phyloP scores from a whole-genome alignment of 2,329 filamentous ascomycete genomes.

The Colletotrichum horii region DNA sequence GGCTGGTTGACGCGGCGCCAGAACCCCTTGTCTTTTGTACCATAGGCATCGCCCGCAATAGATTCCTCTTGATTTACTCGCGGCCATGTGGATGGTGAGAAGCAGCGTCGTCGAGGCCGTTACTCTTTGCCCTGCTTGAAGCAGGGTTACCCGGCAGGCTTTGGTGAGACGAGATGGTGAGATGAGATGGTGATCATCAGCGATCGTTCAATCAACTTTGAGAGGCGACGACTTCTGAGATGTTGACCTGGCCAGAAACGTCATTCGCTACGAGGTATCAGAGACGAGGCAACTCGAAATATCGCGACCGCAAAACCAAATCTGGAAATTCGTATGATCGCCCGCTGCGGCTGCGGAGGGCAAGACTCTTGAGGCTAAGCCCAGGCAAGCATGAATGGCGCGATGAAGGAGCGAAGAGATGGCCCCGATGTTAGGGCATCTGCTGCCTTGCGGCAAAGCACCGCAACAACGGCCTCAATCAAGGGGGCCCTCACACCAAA shows the following conservation, averaged over 20 bases:
- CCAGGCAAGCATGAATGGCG: not conserved
- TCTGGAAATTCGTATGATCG: not conserved
- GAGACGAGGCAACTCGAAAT: not conserved
- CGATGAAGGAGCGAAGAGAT: not conserved
- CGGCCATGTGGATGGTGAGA: not conserved
- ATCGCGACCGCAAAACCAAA: not conserved
- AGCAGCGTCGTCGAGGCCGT: not conserved
- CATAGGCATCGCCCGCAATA: slow-evolving; percentile 25
- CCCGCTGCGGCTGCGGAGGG: not conserved
- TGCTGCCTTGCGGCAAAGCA: not conserved
- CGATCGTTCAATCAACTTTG: not conserved
- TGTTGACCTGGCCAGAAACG: accelerated
- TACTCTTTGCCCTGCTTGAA: not conserved
- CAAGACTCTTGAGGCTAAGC: not conserved
- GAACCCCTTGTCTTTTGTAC: slow-evolving; percentile 22
- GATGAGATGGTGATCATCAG: not conserved
- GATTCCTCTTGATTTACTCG: slow-evolving; percentile 21
- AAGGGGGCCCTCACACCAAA: not conserved
- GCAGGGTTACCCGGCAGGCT: not conserved
- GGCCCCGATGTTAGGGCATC: not conserved
- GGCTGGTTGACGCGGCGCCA: not conserved
- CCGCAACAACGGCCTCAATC: accelerated
- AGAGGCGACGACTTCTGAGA: not conserved
- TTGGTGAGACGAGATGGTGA: not conserved
- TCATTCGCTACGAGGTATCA: not conserved